These are phyloP conservation scores for Geranomyces variabilis DNA, from an alignment of 192 early-diverging fungal genomes.

Conservation along the genomic window DNA sequence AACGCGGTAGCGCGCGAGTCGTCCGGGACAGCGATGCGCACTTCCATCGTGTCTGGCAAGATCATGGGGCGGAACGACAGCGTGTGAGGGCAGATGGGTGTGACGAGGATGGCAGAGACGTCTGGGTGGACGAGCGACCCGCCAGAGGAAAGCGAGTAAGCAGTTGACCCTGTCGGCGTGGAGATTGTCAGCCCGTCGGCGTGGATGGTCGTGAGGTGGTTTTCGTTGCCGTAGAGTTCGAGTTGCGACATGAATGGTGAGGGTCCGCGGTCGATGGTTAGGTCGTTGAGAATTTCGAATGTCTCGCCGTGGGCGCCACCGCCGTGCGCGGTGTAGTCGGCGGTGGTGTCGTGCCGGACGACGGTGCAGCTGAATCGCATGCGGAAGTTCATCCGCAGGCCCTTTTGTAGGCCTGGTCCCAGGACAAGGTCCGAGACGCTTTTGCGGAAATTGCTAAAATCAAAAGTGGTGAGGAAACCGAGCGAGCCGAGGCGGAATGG, in stretches of 20 bases:
- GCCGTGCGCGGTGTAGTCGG: background rate
- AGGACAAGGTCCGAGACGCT: conserved; percentile 59
- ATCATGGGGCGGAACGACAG: conserved; percentile 90
- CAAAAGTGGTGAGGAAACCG: conserved; percentile 88
- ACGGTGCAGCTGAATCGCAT: conserved; percentile 94
- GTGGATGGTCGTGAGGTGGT: conserved; percentile 91
- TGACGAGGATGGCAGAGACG: conserved; percentile 81
- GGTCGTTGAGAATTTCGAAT: conserved; percentile 93
- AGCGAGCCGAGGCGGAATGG: conserved; percentile 91
- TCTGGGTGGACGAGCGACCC: conserved; percentile 95
- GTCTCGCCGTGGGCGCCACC: conserved; percentile 37
- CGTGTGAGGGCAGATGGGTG: conserved; percentile 64
- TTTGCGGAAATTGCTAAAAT: conserved; percentile 63
- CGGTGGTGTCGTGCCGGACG: background rate
- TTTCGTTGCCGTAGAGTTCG: conserved; percentile 81
- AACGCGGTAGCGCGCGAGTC: conserved; percentile 90
- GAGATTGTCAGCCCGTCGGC: conserved; percentile 92
- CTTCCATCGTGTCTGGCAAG: conserved; percentile 88
- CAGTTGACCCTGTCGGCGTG: conserved; percentile 85
- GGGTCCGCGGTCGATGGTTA: conserved; percentile 92
- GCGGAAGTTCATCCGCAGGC: conserved; percentile 85
- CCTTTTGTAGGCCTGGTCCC: conserved; percentile 62
- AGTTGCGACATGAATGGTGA: conserved; percentile 87
- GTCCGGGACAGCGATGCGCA: conserved; percentile 79
- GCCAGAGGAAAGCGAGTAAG: conserved; percentile 80